Evolutionary conservation across 768 basidiomycete genomes (phyloP), one percentile per base, ranked within the genome.

Genomic region (Amanita pallidorosea): DNA sequence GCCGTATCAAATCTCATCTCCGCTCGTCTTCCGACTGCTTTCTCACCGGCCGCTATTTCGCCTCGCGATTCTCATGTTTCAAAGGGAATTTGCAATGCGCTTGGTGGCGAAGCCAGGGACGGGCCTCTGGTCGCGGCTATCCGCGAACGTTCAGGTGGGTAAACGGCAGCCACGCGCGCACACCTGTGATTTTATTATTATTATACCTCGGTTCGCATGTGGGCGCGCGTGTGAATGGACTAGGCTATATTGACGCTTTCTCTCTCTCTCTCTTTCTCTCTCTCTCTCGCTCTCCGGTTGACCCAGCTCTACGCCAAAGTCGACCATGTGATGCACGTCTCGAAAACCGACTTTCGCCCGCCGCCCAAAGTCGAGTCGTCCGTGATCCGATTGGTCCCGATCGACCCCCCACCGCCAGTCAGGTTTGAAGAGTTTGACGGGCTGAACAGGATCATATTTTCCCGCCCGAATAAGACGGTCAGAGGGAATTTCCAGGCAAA

Each of bases 391-490:
- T 73, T 99, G 53, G 88, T 83, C 5, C 96, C 95, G 2, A 73
- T 86, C 44, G 92, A 98, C 61, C 96, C 96, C 4, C 96, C 96
- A 0, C 96, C 96, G 1, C 92, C 93, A 0, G 79, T 99, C 54
- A 82, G 83, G 62, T 99, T 98, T 56, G 94, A 94, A 60, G 96
- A 99, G 67, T 98, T 97, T 61, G 96, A 99, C 63, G 96, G 96
- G 1, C 73, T 99, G 55, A 88, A 81, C 43, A 76, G 96, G 40
- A 92, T 98, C 50, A 68, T 96, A 35, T 98, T 98, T 63, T 82
- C 81, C 27, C 71, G 95, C 53, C 77, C 86, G 57, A 97, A 98
- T 63, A 97, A 96, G 69, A 90, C 81, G 6, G 71, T 91, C 0
- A 80, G 92, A 59, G 92, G 85, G 8, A 89, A 83, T 57, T 97